Conservation (phyloP, 208 protist species). For the Naegleria lovaniensis region DNA sequence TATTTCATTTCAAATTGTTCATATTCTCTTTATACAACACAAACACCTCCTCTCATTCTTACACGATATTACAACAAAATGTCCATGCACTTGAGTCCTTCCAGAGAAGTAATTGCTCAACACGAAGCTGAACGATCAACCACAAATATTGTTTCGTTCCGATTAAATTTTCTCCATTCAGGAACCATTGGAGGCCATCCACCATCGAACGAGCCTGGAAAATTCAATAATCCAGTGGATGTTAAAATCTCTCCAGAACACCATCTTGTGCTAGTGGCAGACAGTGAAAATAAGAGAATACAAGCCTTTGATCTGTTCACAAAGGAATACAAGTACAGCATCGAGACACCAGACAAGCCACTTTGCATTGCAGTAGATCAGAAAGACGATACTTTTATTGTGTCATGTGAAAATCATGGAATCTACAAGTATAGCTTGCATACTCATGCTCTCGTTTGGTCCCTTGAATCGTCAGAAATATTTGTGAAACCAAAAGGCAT, state of each 20-base stretch:
- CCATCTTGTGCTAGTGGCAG: not conserved
- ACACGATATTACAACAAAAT: not conserved
- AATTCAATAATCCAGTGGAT: not conserved
- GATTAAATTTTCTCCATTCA: not conserved
- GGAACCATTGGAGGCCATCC: not conserved
- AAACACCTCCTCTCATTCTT: no score
- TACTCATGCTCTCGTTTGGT: not conserved
- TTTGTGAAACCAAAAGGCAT: not conserved
- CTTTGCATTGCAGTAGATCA: not conserved
- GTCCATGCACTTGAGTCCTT: not conserved
- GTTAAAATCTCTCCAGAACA: not conserved
- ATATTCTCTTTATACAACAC: no score
- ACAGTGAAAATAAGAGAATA: not conserved
- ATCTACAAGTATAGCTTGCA: not conserved
- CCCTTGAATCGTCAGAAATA: not conserved
- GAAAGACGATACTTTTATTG: not conserved
- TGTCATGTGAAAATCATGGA: not conserved
- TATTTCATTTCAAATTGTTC: no score
- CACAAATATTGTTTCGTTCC: not conserved
- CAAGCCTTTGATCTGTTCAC: not conserved
- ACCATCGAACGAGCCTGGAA: not conserved
- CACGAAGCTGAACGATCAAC: not conserved
- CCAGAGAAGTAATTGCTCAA: not conserved
- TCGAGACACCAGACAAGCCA: not conserved
- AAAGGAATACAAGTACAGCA: not conserved